These are phyloP conservation scores for Macrolepiota albuminosa DNA, from an alignment of 768 basidiomycete species.

Conservation along the genomic window DNA sequence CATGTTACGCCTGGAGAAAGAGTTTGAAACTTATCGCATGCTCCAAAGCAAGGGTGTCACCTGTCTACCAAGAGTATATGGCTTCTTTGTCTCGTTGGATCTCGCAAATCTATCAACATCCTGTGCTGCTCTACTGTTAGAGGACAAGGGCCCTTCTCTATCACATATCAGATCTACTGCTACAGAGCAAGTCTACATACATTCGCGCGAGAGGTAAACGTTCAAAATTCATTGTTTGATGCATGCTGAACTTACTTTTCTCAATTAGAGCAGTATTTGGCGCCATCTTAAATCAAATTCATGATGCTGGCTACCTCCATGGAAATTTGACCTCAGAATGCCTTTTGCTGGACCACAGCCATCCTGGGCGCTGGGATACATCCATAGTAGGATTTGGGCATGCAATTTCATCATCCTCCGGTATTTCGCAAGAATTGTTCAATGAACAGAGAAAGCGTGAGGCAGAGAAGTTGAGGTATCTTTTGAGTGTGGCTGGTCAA, in stretches of 20 bases:
- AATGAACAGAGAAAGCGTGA: neutral
- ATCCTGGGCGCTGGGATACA: neutral
- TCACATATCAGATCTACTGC: neutral
- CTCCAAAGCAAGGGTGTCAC: neutral
- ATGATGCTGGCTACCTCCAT: neutral
- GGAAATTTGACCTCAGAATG: neutral
- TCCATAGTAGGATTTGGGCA: neutral
- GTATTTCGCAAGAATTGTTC: neutral
- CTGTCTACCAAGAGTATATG: neutral
- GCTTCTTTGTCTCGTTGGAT: neutral
- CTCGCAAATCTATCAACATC: neutral
- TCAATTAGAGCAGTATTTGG: neutral
- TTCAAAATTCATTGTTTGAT: neutral
- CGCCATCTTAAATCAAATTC: neutral
- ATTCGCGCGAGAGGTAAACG: neutral
- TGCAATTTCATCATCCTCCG: neutral
- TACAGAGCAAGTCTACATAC: neutral
- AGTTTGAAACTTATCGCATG: neutral
- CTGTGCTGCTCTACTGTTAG: neutral
- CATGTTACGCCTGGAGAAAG: neutral
- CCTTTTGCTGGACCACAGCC: neutral
- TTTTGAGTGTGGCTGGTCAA: neutral
- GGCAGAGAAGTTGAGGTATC: neutral
- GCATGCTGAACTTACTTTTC: neutral
- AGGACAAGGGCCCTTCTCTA: neutral